Evolutionary conservation across 1,284 basidiomycete genomes (phyloP).

Genomic region (Puccinia horiana): DNA sequence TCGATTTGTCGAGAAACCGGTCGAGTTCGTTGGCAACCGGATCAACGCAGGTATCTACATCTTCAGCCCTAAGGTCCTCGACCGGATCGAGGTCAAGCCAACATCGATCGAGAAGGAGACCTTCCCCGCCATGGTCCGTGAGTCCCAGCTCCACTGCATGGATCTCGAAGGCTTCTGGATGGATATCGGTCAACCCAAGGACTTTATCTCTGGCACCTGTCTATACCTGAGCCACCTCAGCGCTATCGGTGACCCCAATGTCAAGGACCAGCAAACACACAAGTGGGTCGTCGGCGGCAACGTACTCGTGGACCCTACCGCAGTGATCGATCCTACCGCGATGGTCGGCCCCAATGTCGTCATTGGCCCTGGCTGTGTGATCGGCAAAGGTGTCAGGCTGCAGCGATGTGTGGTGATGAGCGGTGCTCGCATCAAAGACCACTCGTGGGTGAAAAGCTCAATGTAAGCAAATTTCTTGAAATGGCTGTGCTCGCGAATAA

Average conservation of each 20-base stretch:
- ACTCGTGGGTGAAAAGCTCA: slow-evolving; percentile 63
- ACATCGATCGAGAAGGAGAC: slow-evolving; percentile 65
- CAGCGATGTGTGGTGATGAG: slow-evolving; percentile 64
- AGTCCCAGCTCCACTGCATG: slow-evolving; percentile 63
- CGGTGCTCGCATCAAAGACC: slow-evolving; percentile 61
- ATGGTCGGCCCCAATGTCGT: slow-evolving; percentile 64
- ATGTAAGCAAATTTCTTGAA: slow-evolving; percentile 56
- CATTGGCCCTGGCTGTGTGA: slow-evolving; percentile 59
- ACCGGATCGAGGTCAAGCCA: slow-evolving; percentile 63
- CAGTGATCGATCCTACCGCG: slow-evolving; percentile 55
- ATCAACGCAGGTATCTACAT: slow-evolving; percentile 66
- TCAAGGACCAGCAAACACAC: slow-evolving; percentile 61
- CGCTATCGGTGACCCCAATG: slow-evolving; percentile 59
- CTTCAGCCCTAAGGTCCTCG: slow-evolving; percentile 63
- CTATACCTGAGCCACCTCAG: slow-evolving; percentile 64
- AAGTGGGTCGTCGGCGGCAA: slow-evolving; percentile 63
- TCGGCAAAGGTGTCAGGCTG: slow-evolving; percentile 63
- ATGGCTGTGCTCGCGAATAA: neutral
- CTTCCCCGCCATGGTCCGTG: slow-evolving; percentile 63
- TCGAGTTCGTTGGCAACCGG: slow-evolving; percentile 64
- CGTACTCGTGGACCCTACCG: slow-evolving; percentile 62
- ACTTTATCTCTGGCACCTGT: slow-evolving; percentile 61
- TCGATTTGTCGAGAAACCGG: slow-evolving; percentile 65
- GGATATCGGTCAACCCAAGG: slow-evolving; percentile 65
- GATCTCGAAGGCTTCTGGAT: slow-evolving; percentile 65